phyloP scores from a whole-genome alignment of 176 grass and related monocot genomes.

The Aegilops speltoides region DNA sequence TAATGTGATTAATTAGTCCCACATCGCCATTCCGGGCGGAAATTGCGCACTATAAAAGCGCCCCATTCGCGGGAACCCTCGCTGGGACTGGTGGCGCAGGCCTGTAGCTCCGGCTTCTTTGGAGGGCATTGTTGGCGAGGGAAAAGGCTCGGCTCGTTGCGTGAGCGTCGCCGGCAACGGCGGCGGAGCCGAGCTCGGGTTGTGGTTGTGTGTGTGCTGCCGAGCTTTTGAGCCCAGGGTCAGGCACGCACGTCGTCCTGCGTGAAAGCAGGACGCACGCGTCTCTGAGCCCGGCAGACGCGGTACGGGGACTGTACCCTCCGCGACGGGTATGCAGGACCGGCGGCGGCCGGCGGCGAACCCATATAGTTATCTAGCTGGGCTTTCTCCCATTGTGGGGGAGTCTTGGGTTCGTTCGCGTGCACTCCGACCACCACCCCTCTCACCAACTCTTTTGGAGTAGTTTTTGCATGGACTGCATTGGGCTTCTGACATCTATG shows the following conservation, averaged over 20 bases:
- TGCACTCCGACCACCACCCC: not conserved
- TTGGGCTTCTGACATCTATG: not conserved
- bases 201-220: not conserved
- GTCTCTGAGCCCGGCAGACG: not conserved
- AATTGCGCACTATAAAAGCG: not conserved
- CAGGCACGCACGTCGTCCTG: not conserved
- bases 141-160: not conserved
- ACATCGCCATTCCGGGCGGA: not conserved
- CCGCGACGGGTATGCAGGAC: not conserved
- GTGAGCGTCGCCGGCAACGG: not conserved
- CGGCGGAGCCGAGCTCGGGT: not conserved
- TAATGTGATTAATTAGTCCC: not conserved
- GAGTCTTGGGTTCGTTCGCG: not conserved
- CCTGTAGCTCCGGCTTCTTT: not conserved
- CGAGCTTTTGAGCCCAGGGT: not conserved
- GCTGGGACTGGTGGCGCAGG: not conserved
- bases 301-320: not conserved
- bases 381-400: not conserved
- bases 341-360: not conserved
- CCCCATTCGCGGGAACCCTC: not conserved
- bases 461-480: not conserved
- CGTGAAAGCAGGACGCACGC: too few relatives aligned
- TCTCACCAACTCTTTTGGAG: not conserved
- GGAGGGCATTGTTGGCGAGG: not conserved
- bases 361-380: not conserved